Conservation (phyloP, 441 rosid species). For the Euphorbia neoarborescens region DNA sequence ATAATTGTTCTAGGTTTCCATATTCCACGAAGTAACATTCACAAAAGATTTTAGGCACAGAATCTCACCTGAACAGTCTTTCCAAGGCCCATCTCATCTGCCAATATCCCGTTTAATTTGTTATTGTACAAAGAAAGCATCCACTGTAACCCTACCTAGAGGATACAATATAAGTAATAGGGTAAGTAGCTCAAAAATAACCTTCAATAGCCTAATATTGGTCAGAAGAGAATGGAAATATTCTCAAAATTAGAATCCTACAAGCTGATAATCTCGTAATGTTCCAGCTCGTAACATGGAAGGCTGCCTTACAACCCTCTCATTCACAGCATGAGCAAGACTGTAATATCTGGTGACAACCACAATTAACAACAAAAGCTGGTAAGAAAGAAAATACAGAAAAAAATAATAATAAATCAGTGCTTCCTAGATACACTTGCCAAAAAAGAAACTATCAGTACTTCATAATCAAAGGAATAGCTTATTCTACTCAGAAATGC, state of each 20-base stretch:
- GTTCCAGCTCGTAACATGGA: slow-evolving; percentile 96
- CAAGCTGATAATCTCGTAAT: slow-evolving; percentile 98
- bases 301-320: slow-evolving; percentile 83
- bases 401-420: too few species aligned
- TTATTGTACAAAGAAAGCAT: slow-evolving; percentile 99
- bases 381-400: slow-evolving; percentile 13
- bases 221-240: slow-evolving; percentile 12
- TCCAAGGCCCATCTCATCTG: slow-evolving; percentile 99
- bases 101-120: slow-evolving; percentile 96
- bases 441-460: not conserved
- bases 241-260: slow-evolving; percentile 37
- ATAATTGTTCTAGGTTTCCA: not conserved
- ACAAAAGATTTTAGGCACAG: slow-evolving; percentile 7
- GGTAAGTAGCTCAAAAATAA: slow-evolving; percentile 16
- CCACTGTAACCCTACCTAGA: slow-evolving; percentile 98
- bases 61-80: slow-evolving; percentile 91
- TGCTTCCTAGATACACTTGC: not conserved
- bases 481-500: not conserved
- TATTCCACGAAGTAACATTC: not conserved
- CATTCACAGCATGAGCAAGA: slow-evolving; percentile 99
- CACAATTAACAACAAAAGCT: slow-evolving; percentile 15
- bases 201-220: not conserved
- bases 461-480: slow-evolving; percentile 6
- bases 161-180: slow-evolving; percentile 18
- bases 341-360: slow-evolving; percentile 64